Base-by-base conservation (phyloP, 2,329 filamentous ascomycete genomes). In the Aureobasidium lini region DNA sequence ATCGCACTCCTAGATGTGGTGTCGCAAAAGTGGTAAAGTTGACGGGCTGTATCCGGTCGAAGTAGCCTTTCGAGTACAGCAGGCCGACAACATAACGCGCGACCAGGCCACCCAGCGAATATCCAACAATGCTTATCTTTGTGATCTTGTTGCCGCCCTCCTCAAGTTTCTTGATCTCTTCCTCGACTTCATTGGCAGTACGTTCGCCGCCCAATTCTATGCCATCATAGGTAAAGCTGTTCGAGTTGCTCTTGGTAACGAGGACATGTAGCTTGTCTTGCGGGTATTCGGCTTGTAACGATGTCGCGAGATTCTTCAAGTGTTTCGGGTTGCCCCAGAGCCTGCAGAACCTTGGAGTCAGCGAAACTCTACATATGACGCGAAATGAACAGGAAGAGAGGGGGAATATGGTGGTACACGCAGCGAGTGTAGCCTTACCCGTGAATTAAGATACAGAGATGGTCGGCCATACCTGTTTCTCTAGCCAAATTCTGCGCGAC, bases 11-110 rank as follows among this genome's bases (percentile, higher is more conserved):
- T 79, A 96, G 60, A 88, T 75, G 69, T 80, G 82, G 93, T 34
- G 88, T 87, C 5, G 89, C 93, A 73, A 97, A 96, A 1, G 92
- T 96, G 2, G 88, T 90, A 73, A 97, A 96, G 77, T 95, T 96
- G 73, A 93, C 83, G 64, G 93, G 93, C 69, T 90, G 81, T 29
- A 97, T 79, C 60, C 81, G 80, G 60, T 95, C 86, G 60, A 97
- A 85, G 60, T 90, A 79, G 8, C 91, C 90, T 67, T 88, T 89
- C 58, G 89, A 86, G 66, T 92, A 84, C 3, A 97, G 79, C 67
- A 97, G 76, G 0, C 93, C 93, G 60, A 96, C 81, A 1, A 89
- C 88, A 75, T 96, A 97, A 61, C 93, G 82, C 9, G 90, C 85
- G 4, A 97, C 85, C 6, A 97, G 77, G 0, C 93, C 93, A 47